Conservation (phyloP, 805 yeast genomes). For the Pichia sporocuriosa region DNA sequence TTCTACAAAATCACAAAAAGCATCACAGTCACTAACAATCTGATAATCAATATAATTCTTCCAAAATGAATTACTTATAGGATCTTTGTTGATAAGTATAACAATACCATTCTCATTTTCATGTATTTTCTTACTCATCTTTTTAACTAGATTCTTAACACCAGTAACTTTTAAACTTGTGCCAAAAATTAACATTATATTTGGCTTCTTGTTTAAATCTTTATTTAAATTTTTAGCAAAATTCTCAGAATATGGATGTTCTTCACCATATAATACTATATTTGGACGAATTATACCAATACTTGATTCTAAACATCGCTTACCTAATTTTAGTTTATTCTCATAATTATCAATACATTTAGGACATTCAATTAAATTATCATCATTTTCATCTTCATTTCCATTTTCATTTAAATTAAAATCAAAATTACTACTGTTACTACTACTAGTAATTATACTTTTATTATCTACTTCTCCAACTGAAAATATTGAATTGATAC, state of each 20-base stretch:
- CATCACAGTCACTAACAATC: constrained; percentile 73
- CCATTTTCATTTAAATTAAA: not conserved
- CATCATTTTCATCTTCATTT: constrained; percentile 39
- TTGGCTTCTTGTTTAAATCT: constrained; percentile 67
- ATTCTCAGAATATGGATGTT: constrained; percentile 81
- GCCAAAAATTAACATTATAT: constrained; percentile 80
- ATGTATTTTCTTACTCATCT: constrained; percentile 63
- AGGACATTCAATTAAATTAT: constrained; percentile 65
- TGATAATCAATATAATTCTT: constrained; percentile 70
- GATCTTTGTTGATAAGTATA: constrained; percentile 66
- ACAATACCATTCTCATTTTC: constrained; percentile 68
- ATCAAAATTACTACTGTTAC: not conserved
- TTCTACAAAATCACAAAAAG: constrained; percentile 57
- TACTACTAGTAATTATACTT: no score
- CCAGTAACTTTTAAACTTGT: constrained; percentile 91
- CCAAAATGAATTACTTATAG: constrained; percentile 60
- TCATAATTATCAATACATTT: constrained; percentile 52
- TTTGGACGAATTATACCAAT: constrained; percentile 81
- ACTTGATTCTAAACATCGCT: constrained; percentile 61
- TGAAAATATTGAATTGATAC: constrained; percentile 2
- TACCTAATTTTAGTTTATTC: constrained; percentile 59
- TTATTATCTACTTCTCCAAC: constrained; percentile 29
- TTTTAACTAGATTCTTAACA: constrained; percentile 68
- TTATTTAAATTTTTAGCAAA: constrained; percentile 62
- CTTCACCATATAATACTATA: constrained; percentile 88